phyloP scores from a whole-genome alignment of 2,329 filamentous ascomycete genomes.

The Fusarium anguioides region DNA sequence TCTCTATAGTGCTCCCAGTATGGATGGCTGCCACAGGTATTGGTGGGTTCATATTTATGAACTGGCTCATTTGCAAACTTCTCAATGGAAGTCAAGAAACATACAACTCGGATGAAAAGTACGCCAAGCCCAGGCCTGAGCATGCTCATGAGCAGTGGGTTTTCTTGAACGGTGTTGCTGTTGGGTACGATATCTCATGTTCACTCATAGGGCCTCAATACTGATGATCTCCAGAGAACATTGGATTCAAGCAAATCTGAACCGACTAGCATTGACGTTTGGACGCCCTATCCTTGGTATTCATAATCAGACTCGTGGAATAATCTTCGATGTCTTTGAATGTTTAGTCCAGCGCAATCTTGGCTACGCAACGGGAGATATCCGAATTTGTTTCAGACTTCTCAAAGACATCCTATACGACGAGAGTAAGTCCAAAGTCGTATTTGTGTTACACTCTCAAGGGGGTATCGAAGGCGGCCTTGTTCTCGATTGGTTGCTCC shows the following conservation, averaged over 20 bases:
- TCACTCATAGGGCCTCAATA: not conserved
- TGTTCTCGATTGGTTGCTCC: slow-evolving; percentile 80
- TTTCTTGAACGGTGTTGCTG: slow-evolving; percentile 80
- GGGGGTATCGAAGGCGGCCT: slow-evolving; percentile 79
- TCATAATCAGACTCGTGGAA: slow-evolving; percentile 79
- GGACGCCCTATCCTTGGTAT: slow-evolving; percentile 76
- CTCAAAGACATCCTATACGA: slow-evolving; percentile 74
- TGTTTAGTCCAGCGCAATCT: slow-evolving; percentile 82
- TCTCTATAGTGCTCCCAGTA: slow-evolving; percentile 59
- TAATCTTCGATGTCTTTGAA: slow-evolving; percentile 81
- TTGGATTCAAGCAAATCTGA: slow-evolving; percentile 77
- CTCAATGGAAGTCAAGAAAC: slow-evolving; percentile 63
- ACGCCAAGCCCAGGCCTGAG: slow-evolving; percentile 60
- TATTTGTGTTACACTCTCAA: slow-evolving; percentile 82
- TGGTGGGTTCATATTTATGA: slow-evolving; percentile 59
- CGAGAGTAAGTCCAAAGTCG: slow-evolving; percentile 71
- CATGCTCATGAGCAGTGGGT: slow-evolving; percentile 78
- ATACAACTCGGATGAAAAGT: slow-evolving; percentile 65
- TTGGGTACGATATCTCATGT: slow-evolving; percentile 60
- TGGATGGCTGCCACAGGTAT: slow-evolving; percentile 58
- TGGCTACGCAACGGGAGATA: slow-evolving; percentile 75
- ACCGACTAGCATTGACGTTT: slow-evolving; percentile 78
- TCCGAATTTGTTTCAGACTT: slow-evolving; percentile 69
- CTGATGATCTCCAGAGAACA: slow-evolving; percentile 58
- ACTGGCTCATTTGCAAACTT: slow-evolving; percentile 61